Conservation (phyloP, 78 protist genomes). For the Monocercomonoides exilis region DNA sequence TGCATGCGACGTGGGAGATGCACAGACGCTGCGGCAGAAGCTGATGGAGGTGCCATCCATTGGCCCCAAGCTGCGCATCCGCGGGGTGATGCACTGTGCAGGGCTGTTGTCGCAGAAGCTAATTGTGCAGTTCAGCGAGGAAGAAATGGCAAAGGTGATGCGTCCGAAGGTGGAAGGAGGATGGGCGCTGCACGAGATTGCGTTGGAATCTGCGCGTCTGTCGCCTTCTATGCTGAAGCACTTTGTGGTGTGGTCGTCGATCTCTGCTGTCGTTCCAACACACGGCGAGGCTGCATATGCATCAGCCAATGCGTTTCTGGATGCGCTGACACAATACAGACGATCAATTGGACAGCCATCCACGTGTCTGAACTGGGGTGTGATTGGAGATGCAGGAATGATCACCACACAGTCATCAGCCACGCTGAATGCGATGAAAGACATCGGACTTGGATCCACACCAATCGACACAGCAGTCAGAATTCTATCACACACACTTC, state of each 20-base stretch:
- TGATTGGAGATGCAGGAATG: slow-evolving; percentile 28
- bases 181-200: not conserved
- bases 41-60: not conserved
- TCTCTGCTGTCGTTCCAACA: slow-evolving; percentile 16
- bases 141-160: not conserved
- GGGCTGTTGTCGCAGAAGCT: slow-evolving; percentile 28
- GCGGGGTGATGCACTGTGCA: slow-evolving; percentile 33
- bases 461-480: not conserved
- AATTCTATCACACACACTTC: not conserved
- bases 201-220: not conserved
- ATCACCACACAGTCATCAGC: not conserved
- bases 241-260: slow-evolving; percentile 7
- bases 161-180: not conserved
- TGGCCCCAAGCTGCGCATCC: not conserved
- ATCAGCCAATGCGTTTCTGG: slow-evolving; percentile 31
- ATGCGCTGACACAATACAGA: not conserved
- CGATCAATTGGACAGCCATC: not conserved
- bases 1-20: not conserved
- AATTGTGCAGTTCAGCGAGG: not conserved
- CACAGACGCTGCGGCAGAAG: not conserved
- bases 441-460: not conserved
- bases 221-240: not conserved
- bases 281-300: slow-evolving; percentile 36
- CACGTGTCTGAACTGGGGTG: slow-evolving; percentile 26
- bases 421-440: not conserved